Base-by-base conservation (phyloP, 495 filamentous ascomycete species). In the Symbiotaphrina buchneri region DNA sequence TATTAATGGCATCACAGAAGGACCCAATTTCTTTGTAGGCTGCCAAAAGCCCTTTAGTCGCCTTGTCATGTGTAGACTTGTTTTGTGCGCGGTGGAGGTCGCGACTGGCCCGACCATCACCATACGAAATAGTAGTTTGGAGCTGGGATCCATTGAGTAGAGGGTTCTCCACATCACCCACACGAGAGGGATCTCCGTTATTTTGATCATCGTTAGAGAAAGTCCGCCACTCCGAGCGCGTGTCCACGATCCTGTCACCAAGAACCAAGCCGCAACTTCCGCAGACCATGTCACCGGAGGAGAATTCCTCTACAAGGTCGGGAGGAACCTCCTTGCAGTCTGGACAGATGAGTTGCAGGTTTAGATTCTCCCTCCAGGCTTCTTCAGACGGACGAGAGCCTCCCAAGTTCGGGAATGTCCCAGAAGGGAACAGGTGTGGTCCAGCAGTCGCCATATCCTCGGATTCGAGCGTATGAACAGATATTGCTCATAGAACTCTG, bases 161-260 rank as follows among this genome's bases (percentile, higher is more conserved):
- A 13, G 74, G 65, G 42, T 95, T 93, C 23, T 68, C 66, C 0
- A 68, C 80, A 30, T 95, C 87, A 52, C 87, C 87, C 41, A 97
- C 87, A 81, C 87, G 87, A 31, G 79, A 90, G 1, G 87, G 87
- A 47, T 97, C 87, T 40, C 94, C 87, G 47, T 75, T 81, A 33
- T 65, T 67, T 49, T 91, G 79, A 43, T 97, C 90, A 42, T 97
- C 87, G 53, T 93, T 94, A 36, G 80, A 75, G 52, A 97, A 97
- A 5, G 90, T 97, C 43, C 87, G 80, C 87, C 87, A 97, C 56
- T 97, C 87, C 30, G 82, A 92, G 30, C 90, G 74, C 37, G 81
- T 82, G 43, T 95, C 87, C 32, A 97, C 80, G 42, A 87, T 78
- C 36, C 82, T 74, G 46, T 85, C 78, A 30, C 73, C 73, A 21